Conservation (phyloP, 495 filamentous ascomycete genomes). For the Podospora didyma region DNA sequence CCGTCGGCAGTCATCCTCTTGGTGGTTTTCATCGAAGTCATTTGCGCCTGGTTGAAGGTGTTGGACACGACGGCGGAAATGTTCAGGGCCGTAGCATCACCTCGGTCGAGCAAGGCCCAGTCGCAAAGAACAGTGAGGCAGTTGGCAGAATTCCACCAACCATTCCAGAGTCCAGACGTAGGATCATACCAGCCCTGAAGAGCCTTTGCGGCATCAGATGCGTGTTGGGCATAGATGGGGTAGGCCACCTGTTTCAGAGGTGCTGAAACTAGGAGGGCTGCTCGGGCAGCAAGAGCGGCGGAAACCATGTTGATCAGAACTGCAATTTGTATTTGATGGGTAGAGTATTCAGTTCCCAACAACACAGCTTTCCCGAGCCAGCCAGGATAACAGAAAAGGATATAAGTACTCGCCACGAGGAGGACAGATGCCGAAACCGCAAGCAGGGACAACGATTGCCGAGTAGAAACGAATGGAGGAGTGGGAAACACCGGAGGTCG, state of each 20-base stretch:
- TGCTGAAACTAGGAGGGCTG: slow-evolving; percentile 32
- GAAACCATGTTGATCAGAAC: slow-evolving; percentile 21
- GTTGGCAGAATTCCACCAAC: slow-evolving; percentile 79
- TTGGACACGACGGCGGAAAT: slow-evolving; percentile 37
- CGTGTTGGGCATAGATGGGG: slow-evolving; percentile 32
- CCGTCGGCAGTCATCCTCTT: slow-evolving; percentile 31
- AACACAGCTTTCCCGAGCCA: not conserved
- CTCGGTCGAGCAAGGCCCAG: slow-evolving; percentile 42
- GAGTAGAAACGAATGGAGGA: not conserved
- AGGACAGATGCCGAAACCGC: not conserved
- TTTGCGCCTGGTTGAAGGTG: slow-evolving; percentile 41
- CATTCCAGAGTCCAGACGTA: slow-evolving; percentile 59
- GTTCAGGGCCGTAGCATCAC: slow-evolving; percentile 24
- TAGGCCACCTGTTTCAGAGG: slow-evolving; percentile 17
- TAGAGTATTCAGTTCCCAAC: not conserved
- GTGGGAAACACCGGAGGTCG: not conserved
- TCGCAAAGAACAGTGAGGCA: slow-evolving; percentile 61
- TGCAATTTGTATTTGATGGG: not conserved
- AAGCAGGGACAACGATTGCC: not conserved
- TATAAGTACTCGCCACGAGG: slow-evolving; percentile 1
- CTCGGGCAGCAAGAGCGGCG: slow-evolving; percentile 31
- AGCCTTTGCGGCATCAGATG: slow-evolving; percentile 41
- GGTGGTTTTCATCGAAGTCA: slow-evolving; percentile 19
- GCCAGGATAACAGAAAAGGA: not conserved
- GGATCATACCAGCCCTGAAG: slow-evolving; percentile 64